These are phyloP conservation scores for Apiotrichum veenhuisii DNA, from an alignment of 1,284 basidiomycete genomes.

Conservation along the genomic window DNA sequence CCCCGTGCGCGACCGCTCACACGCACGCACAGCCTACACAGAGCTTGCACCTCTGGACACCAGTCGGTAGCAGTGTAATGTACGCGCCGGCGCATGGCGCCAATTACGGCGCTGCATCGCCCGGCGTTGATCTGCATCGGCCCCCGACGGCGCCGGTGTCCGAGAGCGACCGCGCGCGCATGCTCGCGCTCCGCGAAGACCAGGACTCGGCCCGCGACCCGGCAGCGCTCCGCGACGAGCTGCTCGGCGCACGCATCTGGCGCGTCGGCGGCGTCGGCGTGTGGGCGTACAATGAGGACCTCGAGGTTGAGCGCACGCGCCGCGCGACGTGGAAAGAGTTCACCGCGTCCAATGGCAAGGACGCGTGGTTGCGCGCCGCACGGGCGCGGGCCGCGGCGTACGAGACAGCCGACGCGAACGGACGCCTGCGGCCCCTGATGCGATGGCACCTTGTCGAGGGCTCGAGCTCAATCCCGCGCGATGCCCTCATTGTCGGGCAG, in stretches of 20 bases:
- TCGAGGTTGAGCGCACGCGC: constrained; percentile 27
- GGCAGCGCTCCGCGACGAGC: constrained; percentile 31
- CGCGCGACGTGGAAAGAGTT: constrained; percentile 31
- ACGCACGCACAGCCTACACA: constrained; percentile 26
- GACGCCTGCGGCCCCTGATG: constrained; percentile 32
- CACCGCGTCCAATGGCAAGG: constrained; percentile 16
- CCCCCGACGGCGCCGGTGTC: neutral
- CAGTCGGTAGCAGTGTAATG: constrained; percentile 19
- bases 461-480: constrained; percentile 31
- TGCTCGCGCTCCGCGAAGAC: constrained; percentile 13
- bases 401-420: constrained; percentile 3
- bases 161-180: neutral
- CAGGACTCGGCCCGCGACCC: constrained; percentile 3
- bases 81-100: too few species aligned
- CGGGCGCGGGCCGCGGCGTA: constrained; percentile 58
- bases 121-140: too few species aligned
- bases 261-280: constrained; percentile 39
- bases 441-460: constrained; percentile 43
- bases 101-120: neutral
- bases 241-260: constrained; percentile 37
- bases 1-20: neutral
- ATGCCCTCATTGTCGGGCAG: constrained; percentile 44
- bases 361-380: constrained; percentile 63
- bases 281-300: constrained; percentile 30
- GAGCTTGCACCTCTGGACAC: constrained; percentile 40